Percentiles rank a stretch among this genome's conserved stretches.
These are phyloP conservation scores for Agaricus subrufescens DNA, from an alignment of 768 basidiomycete species.

Conservation along the genomic window DNA sequence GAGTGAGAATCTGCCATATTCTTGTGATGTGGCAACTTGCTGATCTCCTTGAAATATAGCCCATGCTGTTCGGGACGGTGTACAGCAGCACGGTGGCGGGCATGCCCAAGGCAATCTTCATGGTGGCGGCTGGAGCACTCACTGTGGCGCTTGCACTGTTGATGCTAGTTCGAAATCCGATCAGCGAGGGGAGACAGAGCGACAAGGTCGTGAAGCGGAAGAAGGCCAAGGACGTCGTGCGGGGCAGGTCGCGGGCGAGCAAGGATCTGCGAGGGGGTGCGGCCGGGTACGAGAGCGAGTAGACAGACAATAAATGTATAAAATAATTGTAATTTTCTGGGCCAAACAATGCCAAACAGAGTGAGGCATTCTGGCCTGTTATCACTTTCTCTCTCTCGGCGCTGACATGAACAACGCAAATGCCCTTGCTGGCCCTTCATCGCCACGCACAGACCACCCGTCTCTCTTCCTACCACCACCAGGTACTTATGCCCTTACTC, in stretches of 20 bases:
- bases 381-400: conserved; percentile 19
- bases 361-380: conserved; percentile 18
- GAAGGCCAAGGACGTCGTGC: conserved; percentile 20
- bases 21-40: conserved; percentile 5
- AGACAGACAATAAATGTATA: not conserved
- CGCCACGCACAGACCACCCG: conserved; percentile 23
- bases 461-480: conserved; percentile 37
- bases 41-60: conserved; percentile 28
- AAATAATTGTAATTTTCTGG: not conserved
- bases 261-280: conserved; percentile 44
- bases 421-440: conserved; percentile 17
- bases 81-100: conserved; percentile 66
- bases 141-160: conserved; percentile 30
- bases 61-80: conserved; percentile 67
- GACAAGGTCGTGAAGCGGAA: conserved; percentile 15
- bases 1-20: conserved; percentile 27
- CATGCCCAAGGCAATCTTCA: conserved; percentile 71
- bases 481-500: conserved; percentile 20
- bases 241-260: conserved; percentile 43
- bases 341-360: conserved; percentile 4
- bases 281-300: conserved; percentile 6
- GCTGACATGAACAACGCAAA: conserved; percentile 48
- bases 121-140: conserved; percentile 47
- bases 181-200: conserved; percentile 10
- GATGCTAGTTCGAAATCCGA: conserved; percentile 37